phyloP scores from a whole-genome alignment of 179 eudicot genomes.

The Silene noctiflora region DNA sequence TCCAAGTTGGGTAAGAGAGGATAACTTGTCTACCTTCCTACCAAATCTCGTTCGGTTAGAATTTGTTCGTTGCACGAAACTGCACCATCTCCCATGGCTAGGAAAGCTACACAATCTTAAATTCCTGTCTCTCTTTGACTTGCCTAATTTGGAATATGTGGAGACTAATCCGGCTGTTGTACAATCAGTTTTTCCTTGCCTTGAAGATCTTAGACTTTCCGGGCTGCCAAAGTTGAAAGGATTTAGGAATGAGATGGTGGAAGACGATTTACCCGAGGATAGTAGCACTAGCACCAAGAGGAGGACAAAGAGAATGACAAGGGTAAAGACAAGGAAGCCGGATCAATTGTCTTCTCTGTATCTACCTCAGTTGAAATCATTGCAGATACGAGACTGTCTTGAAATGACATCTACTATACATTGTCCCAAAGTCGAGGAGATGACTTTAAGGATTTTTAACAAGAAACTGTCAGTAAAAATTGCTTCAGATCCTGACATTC shows the following conservation, averaged over 20 bases:
- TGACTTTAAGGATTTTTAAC: slow-evolving; percentile 11
- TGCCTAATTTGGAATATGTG: slow-evolving; percentile 20
- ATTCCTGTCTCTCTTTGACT: not conserved
- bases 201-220: slow-evolving; percentile 8
- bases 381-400: slow-evolving; percentile 15
- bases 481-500: not conserved
- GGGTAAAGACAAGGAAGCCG: not conserved
- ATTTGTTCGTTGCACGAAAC: slow-evolving; percentile 1
- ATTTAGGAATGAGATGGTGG: slow-evolving; percentile 12
- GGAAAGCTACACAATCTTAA: slow-evolving; percentile 18
- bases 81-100: slow-evolving; percentile 13
- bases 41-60: slow-evolving; percentile 25
- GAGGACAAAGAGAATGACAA: not conserved
- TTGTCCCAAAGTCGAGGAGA: slow-evolving; percentile 17
- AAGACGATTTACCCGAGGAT: not conserved
- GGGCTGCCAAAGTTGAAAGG: slow-evolving; percentile 19
- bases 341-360: not conserved
- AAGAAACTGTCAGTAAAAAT: slow-evolving; percentile 6
- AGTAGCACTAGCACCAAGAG: not conserved
- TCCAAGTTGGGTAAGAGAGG: slow-evolving; percentile 21
- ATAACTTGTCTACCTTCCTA: slow-evolving; percentile 12
- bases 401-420: slow-evolving; percentile 19
- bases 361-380: slow-evolving; percentile 20
- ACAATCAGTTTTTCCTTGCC: slow-evolving; percentile 16
- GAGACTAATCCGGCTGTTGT: not conserved